phyloP scores from a whole-genome alignment of 2,329 filamentous ascomycete species.

The Scolecobasidium constrictum region DNA sequence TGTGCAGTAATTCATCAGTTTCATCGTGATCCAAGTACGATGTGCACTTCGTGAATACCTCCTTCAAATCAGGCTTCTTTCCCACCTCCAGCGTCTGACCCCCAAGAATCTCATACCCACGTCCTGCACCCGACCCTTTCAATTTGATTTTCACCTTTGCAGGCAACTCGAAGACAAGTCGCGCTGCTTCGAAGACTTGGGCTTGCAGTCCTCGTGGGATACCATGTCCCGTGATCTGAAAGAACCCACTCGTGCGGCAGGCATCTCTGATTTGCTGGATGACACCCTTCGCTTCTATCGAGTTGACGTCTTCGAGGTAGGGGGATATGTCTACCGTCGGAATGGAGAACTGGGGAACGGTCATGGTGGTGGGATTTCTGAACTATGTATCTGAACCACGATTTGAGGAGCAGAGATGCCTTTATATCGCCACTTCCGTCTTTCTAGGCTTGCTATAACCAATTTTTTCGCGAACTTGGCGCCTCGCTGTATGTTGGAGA shows the following conservation, averaged over 20 bases:
- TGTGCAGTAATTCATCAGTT: too few species aligned
- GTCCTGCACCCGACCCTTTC: conserved; percentile 5
- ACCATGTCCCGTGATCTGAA: conserved; percentile 40
- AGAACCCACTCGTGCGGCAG: conserved; percentile 36
- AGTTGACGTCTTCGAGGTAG: background rate
- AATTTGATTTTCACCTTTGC: conserved; percentile 34
- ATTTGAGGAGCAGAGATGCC: too few species aligned
- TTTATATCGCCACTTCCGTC: too few species aligned
- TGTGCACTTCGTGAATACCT: conserved; percentile 4
- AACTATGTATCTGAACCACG: too few species aligned
- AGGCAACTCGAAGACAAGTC: conserved; percentile 39
- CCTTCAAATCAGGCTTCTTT: conserved; percentile 12
- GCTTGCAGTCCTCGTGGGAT: conserved; percentile 31
- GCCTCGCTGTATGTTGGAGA: too few species aligned
- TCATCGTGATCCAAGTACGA: background rate
- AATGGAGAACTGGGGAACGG: conserved; percentile 1
- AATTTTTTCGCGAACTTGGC: too few species aligned
- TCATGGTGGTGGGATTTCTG: too few species aligned
- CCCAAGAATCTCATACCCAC: conserved; percentile 12
- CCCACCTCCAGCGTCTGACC: conserved; percentile 11
- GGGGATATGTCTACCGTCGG: conserved; percentile 4
- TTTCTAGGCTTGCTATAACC: too few species aligned
- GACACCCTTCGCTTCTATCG: background rate
- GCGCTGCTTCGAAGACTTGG: conserved; percentile 29
- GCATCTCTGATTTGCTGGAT: background rate